A percentile compares a stretch with the other conserved stretches of the same genome.
phyloP scores from a whole-genome alignment of 306 rosid genomes.

The Corylus heterophylla region DNA sequence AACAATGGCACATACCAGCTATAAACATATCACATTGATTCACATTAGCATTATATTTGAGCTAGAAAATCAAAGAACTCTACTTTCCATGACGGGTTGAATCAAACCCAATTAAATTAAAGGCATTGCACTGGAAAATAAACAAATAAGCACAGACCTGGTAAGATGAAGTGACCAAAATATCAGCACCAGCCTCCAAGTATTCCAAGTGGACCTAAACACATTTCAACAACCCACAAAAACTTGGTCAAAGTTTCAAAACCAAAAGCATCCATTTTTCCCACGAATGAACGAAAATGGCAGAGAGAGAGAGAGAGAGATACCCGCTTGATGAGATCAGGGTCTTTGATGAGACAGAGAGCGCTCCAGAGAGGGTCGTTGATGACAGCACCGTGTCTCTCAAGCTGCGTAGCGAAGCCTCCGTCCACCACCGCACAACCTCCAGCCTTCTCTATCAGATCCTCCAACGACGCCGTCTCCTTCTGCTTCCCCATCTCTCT shows the following conservation, averaged over 20 bases:
- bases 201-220: slow-evolving; percentile 78
- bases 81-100: background rate
- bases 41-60: background rate
- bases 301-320: background rate
- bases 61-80: background rate
- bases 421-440: slow-evolving; percentile 81
- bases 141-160: slow-evolving; percentile 49
- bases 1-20: background rate
- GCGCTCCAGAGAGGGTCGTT: slow-evolving; percentile 93
- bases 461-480: slow-evolving; percentile 53
- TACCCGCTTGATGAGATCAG: slow-evolving; percentile 65
- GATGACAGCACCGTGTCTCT: slow-evolving; percentile 68
- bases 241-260: background rate
- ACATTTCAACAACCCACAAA: slow-evolving; percentile 9
- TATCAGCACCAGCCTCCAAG: slow-evolving; percentile 80
- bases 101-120: background rate
- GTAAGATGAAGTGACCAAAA: slow-evolving; percentile 85
- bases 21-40: no score
- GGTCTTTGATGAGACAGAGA: slow-evolving; percentile 63
- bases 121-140: background rate
- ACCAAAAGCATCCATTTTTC: background rate
- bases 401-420: slow-evolving; percentile 87
- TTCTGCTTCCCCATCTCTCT: slow-evolving; percentile 36
- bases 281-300: background rate
- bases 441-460: slow-evolving; percentile 58